Conservation (phyloP, 768 basidiomycete species). For the Lactarius quietus region DNA sequence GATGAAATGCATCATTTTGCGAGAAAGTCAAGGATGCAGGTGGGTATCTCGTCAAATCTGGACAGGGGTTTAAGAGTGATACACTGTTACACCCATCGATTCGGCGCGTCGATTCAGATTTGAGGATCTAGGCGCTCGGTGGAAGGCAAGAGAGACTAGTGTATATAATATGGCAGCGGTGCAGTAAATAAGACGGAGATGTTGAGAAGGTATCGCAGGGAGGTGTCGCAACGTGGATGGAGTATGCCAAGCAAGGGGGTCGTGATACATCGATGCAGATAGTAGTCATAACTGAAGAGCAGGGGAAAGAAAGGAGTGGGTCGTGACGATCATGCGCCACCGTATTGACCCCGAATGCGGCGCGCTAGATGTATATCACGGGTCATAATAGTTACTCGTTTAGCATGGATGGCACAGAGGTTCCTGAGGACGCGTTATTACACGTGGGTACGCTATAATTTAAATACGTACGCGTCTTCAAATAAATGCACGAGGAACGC, state of each 20-base stretch:
- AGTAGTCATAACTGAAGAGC: background rate
- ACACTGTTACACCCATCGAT: background rate
- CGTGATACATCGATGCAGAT: slow-evolving; percentile 13
- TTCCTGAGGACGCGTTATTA: slow-evolving; percentile 51
- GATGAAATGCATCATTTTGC: background rate
- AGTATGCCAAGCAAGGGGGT: slow-evolving; percentile 5
- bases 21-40: background rate
- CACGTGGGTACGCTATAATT: slow-evolving; percentile 4
- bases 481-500: slow-evolving; percentile 94
- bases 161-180: slow-evolving; percentile 14
- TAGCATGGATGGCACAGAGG: slow-evolving; percentile 95
- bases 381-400: slow-evolving; percentile 97
- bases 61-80: background rate
- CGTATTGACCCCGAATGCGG: slow-evolving; percentile 90
- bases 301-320: background rate
- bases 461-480: slow-evolving; percentile 89
- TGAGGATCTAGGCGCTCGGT: background rate
- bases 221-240: slow-evolving; percentile 21
- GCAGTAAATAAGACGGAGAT: slow-evolving; percentile 14
- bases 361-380: slow-evolving; percentile 95
- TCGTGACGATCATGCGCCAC: slow-evolving; percentile 42
- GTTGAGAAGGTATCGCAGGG: slow-evolving; percentile 21
- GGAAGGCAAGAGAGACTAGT: background rate
- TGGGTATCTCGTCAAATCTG: background rate
- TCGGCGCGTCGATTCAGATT: background rate